Conservation (phyloP, 495 filamentous ascomycete species). For the Tricharina praecox region DNA sequence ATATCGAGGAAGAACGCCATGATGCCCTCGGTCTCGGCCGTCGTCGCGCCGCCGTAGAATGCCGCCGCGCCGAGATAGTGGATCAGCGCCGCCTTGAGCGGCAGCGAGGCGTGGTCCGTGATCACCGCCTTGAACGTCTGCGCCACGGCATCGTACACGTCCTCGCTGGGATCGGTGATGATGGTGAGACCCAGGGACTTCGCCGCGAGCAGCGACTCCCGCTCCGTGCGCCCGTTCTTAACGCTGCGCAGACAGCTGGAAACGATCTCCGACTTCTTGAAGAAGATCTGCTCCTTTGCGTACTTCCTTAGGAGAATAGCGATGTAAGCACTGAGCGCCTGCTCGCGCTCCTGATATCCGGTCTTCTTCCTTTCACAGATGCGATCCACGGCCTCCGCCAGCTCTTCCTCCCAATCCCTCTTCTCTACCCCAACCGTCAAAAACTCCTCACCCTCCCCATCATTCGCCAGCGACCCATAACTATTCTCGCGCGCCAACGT, state of each 20-base stretch:
- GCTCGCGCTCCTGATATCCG: slow-evolving; percentile 63
- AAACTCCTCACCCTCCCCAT: too few species aligned
- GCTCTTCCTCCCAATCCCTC: slow-evolving; percentile 52
- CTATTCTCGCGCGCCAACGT: too few species aligned
- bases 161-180: slow-evolving; percentile 54
- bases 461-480: too few species aligned
- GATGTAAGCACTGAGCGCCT: slow-evolving; percentile 49
- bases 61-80: slow-evolving; percentile 55
- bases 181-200: slow-evolving; percentile 60
- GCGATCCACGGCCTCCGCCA: slow-evolving; percentile 58
- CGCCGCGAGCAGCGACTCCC: slow-evolving; percentile 56
- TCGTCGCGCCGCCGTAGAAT: slow-evolving; percentile 63
- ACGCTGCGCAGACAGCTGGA: slow-evolving; percentile 56
- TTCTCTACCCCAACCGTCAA: too few species aligned
- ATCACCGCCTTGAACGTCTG: slow-evolving; percentile 50
- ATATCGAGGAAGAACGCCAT: slow-evolving; percentile 79
- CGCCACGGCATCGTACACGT: slow-evolving; percentile 48
- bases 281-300: slow-evolving; percentile 46
- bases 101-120: slow-evolving; percentile 46
- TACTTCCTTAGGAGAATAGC: slow-evolving; percentile 60
- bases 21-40: slow-evolving; percentile 50
- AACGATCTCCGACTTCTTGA: slow-evolving; percentile 46
- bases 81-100: slow-evolving; percentile 57
- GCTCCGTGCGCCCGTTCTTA: slow-evolving; percentile 50
- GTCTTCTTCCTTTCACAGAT: slow-evolving; percentile 75